These are phyloP conservation scores for Plectosphaerella sp. DNA, from an alignment of 2,329 filamentous ascomycete species.

Conservation along the genomic window DNA sequence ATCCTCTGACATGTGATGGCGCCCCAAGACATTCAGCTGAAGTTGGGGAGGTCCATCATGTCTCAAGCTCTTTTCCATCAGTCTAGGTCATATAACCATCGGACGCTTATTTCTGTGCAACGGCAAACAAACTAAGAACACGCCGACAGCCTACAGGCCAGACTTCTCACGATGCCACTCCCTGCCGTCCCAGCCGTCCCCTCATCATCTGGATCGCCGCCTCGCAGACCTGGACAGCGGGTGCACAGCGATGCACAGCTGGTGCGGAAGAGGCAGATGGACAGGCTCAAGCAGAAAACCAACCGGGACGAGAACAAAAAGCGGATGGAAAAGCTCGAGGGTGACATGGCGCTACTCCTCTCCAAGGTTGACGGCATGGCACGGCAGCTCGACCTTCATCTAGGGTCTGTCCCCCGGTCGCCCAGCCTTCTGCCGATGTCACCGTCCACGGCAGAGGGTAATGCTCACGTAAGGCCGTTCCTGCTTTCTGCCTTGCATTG, in stretches of 20 bases:
- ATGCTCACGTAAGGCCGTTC: background rate
- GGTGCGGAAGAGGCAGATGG: constrained; percentile 18
- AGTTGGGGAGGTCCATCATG: no score
- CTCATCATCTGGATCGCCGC: no score
- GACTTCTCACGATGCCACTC: no score
- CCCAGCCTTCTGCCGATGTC: background rate
- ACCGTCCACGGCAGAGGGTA: background rate
- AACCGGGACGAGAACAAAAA: constrained; percentile 19
- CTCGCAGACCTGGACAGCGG: background rate
- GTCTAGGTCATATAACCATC: no score
- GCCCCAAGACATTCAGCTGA: no score
- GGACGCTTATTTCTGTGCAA: no score
- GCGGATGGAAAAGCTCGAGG: constrained; percentile 19
- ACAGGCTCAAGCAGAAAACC: constrained; percentile 18
- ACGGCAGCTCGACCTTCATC: constrained; percentile 9
- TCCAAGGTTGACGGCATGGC: constrained; percentile 14
- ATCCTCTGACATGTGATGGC: no score
- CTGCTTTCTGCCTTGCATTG: no score
- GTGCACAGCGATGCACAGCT: constrained; percentile 18
- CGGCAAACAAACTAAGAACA: no score
- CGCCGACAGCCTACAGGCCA: no score
- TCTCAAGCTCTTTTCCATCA: no score
- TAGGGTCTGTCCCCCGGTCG: background rate
- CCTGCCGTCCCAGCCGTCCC: no score
- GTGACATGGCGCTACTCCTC: constrained; percentile 16